phyloP scores from a whole-genome alignment of 2,329 filamentous ascomycete genomes.

The Sordariomycetes sp. region DNA sequence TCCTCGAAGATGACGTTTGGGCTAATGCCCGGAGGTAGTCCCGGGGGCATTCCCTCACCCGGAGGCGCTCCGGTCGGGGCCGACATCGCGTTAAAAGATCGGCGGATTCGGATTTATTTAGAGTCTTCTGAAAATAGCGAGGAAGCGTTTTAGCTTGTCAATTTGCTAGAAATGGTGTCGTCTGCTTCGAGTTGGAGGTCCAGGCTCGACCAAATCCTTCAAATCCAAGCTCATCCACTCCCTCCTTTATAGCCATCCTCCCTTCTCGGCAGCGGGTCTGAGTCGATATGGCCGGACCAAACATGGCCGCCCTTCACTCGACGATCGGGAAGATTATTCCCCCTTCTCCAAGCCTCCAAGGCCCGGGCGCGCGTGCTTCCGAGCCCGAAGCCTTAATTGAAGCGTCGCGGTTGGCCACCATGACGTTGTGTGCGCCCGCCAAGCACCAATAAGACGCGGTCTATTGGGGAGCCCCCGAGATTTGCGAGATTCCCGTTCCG shows the following conservation, averaged over 20 bases:
- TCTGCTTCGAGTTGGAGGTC: too few species aligned
- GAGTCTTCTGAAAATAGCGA: background rate
- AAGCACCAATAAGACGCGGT: background rate
- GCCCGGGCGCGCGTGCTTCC: background rate
- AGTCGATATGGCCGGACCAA: background rate
- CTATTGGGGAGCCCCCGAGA: background rate
- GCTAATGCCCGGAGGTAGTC: background rate
- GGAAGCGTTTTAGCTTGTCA: too few species aligned
- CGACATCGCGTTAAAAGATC: background rate
- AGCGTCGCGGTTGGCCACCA: too few species aligned
- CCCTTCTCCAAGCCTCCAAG: background rate
- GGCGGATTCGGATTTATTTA: background rate
- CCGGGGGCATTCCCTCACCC: background rate
- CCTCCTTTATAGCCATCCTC: background rate
- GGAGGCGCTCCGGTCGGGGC: background rate
- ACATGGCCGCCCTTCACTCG: background rate
- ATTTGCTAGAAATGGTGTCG: too few species aligned
- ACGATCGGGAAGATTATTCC: background rate
- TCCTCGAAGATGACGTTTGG: constrained; percentile 1
- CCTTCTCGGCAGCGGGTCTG: background rate
- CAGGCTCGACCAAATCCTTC: too few species aligned
- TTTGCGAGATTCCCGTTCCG: constrained; percentile 1
- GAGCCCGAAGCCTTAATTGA: too few species aligned
- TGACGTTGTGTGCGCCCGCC: background rate
- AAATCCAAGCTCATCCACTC: too few species aligned